Conservation (phyloP, 1,139 yeast genomes). For the Debaryomyces udenii region DNA sequence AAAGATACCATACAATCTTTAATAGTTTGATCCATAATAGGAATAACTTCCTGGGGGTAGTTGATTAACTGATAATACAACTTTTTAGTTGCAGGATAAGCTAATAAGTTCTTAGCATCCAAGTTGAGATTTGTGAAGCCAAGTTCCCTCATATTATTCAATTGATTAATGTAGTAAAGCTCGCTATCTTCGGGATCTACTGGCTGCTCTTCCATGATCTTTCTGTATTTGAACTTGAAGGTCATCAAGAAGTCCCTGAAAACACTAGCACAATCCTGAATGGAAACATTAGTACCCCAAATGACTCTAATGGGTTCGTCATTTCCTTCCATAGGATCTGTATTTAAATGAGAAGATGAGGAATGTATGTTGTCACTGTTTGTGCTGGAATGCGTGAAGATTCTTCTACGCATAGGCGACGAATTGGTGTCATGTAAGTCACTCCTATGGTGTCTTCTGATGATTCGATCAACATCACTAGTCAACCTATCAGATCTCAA, state of each 20-base stretch:
- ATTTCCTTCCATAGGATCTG: conserved; percentile 29
- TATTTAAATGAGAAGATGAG: conserved; percentile 33
- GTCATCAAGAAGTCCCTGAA: conserved; percentile 84
- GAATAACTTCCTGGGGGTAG: conserved; percentile 96
- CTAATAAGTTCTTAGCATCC: conserved; percentile 78
- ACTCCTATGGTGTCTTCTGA: conserved; percentile 45
- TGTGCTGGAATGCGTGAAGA: conserved; percentile 28
- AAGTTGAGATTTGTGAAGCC: conserved; percentile 83
- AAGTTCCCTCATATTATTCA: conserved; percentile 73
- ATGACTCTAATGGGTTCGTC: conserved; percentile 85
- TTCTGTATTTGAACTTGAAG: conserved; percentile 79
- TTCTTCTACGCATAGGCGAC: conserved; percentile 45
- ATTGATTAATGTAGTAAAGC: conserved; percentile 69
- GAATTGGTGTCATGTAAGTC: conserved; percentile 46
- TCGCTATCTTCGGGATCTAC: conserved; percentile 66
- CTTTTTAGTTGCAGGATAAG: conserved; percentile 76
- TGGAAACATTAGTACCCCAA: conserved; percentile 98
- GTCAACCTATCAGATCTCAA: conserved; percentile 36
- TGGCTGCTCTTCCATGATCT: conserved; percentile 44
- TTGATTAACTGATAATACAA: conserved; percentile 82
- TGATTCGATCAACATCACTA: conserved; percentile 48
- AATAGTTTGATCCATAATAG: conserved; percentile 95
- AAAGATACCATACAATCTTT: conserved; percentile 87
- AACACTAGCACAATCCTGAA: conserved; percentile 77
- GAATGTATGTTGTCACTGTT: conserved; percentile 13